Evolutionary conservation across 768 basidiomycete genomes (phyloP).

Genomic region (Macrocybe gigantea): DNA sequence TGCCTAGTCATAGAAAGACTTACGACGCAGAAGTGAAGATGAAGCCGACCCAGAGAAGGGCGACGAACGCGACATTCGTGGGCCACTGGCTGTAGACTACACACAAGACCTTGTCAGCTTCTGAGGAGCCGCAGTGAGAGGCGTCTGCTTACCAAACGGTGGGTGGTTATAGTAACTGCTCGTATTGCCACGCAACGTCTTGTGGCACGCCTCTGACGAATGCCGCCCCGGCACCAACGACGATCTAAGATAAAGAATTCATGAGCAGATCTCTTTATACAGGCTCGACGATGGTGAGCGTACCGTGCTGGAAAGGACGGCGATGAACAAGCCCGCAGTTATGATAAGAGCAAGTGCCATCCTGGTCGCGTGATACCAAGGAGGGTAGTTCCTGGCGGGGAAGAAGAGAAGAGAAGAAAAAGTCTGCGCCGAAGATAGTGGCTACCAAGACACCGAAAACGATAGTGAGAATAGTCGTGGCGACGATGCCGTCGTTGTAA

Average conservation of each 20-base stretch:
- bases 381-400: conserved; percentile 23
- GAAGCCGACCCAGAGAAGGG: conserved; percentile 25
- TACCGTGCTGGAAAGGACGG: conserved; percentile 26
- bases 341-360: conserved; percentile 16
- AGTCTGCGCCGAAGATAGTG: conserved; percentile 28
- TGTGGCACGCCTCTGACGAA: conserved; percentile 19
- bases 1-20: neutral
- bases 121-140: neutral
- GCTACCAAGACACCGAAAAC: conserved; percentile 30
- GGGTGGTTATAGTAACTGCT: conserved; percentile 17
- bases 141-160: conserved; percentile 16
- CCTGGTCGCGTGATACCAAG: conserved; percentile 22
- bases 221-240: conserved; percentile 18
- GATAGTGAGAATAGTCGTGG: conserved; percentile 22
- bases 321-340: conserved; percentile 19
- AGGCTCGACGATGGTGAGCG: conserved; percentile 5
- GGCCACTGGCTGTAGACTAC: conserved; percentile 22
- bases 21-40: conserved; percentile 21
- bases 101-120: neutral
- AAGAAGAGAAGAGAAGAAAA: conserved; percentile 31
- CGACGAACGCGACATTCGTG: conserved; percentile 26
- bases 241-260: conserved; percentile 12
- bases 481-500: conserved; percentile 25
- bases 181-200: conserved; percentile 10
- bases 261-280: neutral